Percentiles rank a stretch among this genome's conserved stretches.
These are phyloP conservation scores for Rubia yunnanensis DNA, from an alignment of 257 asterid genomes.

Conservation along the genomic window DNA sequence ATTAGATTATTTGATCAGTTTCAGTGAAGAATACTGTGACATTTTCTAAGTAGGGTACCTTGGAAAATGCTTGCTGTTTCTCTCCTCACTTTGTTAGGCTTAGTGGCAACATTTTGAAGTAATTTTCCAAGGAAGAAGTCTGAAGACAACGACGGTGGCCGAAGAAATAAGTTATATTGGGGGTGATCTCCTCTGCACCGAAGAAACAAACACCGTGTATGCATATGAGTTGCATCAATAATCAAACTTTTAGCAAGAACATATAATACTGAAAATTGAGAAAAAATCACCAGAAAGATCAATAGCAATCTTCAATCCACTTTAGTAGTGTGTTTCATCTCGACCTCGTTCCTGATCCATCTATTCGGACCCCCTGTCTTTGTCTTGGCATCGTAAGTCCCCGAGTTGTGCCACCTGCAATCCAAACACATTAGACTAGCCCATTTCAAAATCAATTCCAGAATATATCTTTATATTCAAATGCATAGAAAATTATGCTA, in stretches of 20 bases:
- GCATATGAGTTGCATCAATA: not conserved
- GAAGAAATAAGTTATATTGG: too few species aligned
- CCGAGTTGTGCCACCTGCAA: slow-evolving; percentile 95
- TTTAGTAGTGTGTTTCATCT: slow-evolving; percentile 54
- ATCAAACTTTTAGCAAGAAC: too few species aligned
- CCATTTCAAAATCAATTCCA: not conserved
- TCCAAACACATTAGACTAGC: not conserved
- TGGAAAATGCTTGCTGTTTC: too few species aligned
- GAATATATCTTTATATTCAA: too few species aligned
- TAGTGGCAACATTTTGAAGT: too few species aligned
- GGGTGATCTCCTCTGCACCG: slow-evolving; percentile 62
- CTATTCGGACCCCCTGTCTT: slow-evolving; percentile 91
- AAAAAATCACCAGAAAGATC: slow-evolving; percentile 65
- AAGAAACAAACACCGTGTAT: not conserved
- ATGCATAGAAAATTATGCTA: slow-evolving; percentile 38
- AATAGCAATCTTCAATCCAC: slow-evolving; percentile 58
- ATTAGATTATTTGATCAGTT: too few species aligned
- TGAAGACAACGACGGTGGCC: too few species aligned
- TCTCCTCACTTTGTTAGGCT: too few species aligned
- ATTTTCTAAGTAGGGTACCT: too few species aligned
- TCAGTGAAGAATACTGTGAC: too few species aligned
- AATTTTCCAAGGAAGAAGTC: too few species aligned
- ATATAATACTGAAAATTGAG: not conserved
- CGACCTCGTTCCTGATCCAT: slow-evolving; percentile 58
- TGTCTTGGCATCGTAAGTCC: slow-evolving; percentile 71